Evolutionary conservation across 768 basidiomycete species (phyloP), one percentile per base, ranked within the genome.

Genomic region (Leccinum fibrillosum): DNA sequence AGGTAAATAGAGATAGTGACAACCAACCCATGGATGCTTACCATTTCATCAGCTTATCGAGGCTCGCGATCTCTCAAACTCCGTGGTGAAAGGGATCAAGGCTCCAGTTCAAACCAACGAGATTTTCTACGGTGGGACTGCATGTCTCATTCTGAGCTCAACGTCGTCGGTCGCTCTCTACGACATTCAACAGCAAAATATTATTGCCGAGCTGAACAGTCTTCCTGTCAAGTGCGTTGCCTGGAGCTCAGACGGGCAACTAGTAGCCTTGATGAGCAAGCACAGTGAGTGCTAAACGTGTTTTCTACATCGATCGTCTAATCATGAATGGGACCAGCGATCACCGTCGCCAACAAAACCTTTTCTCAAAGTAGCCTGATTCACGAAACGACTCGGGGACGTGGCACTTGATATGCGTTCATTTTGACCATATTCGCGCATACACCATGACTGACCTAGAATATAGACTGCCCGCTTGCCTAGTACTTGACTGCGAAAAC

Each of bases 101-200:
- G 86, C 92, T 1, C 96, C 97, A 5, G 86, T 94, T 2, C 90
- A 94, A 70, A 95, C 94, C 19, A 98, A 90, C 71, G 97, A 99
- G 68, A 93, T 99, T 65, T 99, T 98, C 77, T 98, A 97, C 60
- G 97, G 97, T 54, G 97, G 96, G 49, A 98, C 97, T 2, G 94
- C 94, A 3, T 91, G 91, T 66, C 81, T 99, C 35, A 86, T 99
- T 54, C 82, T 99, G 58, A 90, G 93, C 72, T 90, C 94, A 1
- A 81, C 92, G 7, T 81, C 88, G 8, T 84, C 89, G 7, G 94
- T 97, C 58, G 86, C 95, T 13, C 80, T 99, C n/a, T 98, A 94
- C 64, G 97, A 99, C 68, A 96, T 99, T 56, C 97, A 98, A 72
- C 97, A 98, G 68, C 90, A 94, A 70, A 98, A 97, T 78, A 84